Evolutionary conservation across 192 early-diverging fungal species (phyloP).

Genomic region (Podila epigama): DNA sequence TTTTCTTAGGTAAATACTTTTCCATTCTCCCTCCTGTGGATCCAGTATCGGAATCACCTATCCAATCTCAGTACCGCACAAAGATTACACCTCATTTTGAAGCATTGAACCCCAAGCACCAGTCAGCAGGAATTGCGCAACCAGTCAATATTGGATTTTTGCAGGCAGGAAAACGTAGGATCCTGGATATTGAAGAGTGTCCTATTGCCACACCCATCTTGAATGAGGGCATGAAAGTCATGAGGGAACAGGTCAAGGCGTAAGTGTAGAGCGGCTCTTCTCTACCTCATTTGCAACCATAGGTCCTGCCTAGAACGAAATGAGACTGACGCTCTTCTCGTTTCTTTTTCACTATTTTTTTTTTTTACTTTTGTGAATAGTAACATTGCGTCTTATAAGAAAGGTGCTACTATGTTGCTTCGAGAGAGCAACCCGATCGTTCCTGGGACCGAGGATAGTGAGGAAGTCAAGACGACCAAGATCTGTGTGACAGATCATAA

Average conservation of each 20-base stretch:
- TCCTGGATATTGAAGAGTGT: conserved; percentile 74
- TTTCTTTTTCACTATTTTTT: neutral
- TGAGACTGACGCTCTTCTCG: no score
- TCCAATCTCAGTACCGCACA: conserved; percentile 65
- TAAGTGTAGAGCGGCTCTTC: no score
- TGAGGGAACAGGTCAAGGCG: conserved; percentile 54
- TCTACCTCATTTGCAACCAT: no score
- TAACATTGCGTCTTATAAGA: conserved; percentile 62
- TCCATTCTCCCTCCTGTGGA: conserved; percentile 50
- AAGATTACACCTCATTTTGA: conserved; percentile 76
- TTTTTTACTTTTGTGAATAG: conserved; percentile 1
- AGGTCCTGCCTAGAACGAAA: no score
- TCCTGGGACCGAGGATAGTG: conserved; percentile 23
- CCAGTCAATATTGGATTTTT: conserved; percentile 62
- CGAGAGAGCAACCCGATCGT: conserved; percentile 61
- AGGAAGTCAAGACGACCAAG: conserved; percentile 49
- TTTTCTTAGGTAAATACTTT: conserved; percentile 42
- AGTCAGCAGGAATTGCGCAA: conserved; percentile 27
- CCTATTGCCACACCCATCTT: conserved; percentile 68
- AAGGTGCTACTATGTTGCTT: conserved; percentile 64
- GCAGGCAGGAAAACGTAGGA: conserved; percentile 60
- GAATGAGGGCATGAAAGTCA: conserved; percentile 55
- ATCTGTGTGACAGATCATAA: conserved; percentile 62
- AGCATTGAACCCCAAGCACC: conserved; percentile 54
- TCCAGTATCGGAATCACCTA: conserved; percentile 59